phyloP scores from a whole-genome alignment of 1,284 basidiomycete genomes.

The Cutaneotrichosporon curvatum region DNA sequence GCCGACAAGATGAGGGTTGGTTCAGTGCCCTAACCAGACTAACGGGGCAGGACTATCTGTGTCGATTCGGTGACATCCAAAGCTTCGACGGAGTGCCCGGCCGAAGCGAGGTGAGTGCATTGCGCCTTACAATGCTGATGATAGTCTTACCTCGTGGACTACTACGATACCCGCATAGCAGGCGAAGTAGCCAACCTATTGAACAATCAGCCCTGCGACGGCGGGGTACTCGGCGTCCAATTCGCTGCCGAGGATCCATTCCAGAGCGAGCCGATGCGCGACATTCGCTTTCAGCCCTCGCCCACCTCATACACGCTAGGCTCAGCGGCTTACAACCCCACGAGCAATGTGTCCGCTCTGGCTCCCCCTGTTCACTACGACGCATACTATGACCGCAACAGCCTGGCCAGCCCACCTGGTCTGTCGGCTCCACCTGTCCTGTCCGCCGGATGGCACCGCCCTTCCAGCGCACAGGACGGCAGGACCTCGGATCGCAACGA shows the following conservation, averaged over 20 bases:
- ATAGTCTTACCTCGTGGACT: constrained; percentile 35
- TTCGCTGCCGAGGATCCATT: constrained; percentile 8
- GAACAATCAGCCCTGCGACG: neutral
- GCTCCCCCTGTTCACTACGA: too few species aligned
- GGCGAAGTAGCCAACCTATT: constrained; percentile 20
- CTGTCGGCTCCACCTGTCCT: too few species aligned
- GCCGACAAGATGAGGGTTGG: neutral
- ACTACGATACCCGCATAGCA: constrained; percentile 34
- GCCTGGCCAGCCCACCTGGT: too few species aligned
- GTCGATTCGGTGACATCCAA: constrained; percentile 20
- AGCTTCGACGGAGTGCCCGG: constrained; percentile 13
- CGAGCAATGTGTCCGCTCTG: too few species aligned
- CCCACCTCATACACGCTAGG: constrained; percentile 14
- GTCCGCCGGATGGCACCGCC: too few species aligned
- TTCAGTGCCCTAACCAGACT: neutral
- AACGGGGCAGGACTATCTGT: constrained; percentile 16
- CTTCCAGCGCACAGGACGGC: too few species aligned
- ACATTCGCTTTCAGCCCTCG: neutral
- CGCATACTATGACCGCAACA: too few species aligned
- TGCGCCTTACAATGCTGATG: neutral
- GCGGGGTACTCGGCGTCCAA: constrained; percentile 4
- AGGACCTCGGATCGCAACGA: too few species aligned
- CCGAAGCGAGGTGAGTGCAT: constrained; percentile 17
- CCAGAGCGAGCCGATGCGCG: constrained; percentile 7
- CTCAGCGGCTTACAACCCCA: constrained; percentile 14